Evolutionary conservation across 2,329 filamentous ascomycete genomes (phyloP).

Genomic region (Pestalotiopsis sp.): DNA sequence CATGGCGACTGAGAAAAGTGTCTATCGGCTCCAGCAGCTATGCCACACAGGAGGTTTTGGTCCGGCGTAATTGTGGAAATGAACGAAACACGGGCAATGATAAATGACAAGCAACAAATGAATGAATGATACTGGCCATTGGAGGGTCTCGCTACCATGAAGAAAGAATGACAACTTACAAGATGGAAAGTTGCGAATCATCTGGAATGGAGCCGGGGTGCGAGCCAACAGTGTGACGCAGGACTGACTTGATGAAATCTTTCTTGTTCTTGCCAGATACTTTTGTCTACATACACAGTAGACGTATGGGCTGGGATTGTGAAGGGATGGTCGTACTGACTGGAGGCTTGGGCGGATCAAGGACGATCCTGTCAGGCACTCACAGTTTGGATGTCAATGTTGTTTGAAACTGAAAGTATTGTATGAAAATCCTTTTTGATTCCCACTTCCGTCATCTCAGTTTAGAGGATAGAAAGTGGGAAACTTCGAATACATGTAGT

Average conservation of each 20-base stretch:
- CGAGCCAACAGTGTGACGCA: neutral
- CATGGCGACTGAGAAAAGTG: neutral
- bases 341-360: neutral
- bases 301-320: no score
- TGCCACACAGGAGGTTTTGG: conserved; percentile 7
- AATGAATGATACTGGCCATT: neutral
- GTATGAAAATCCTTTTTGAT: neutral
- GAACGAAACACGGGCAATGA: neutral
- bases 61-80: neutral
- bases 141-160: neutral
- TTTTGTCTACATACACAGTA: neutral
- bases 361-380: neutral
- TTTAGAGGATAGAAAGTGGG: neutral
- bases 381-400: neutral
- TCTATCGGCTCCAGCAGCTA: neutral
- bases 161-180: neutral
- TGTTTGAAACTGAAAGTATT: neutral
- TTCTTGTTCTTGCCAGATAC: neutral
- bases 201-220: neutral
- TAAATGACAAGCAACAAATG: neutral
- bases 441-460: neutral
- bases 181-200: neutral
- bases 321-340: neutral
- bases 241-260: neutral
- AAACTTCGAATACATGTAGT: neutral